Evolutionary conservation across 1,284 basidiomycete species (phyloP), one percentile per base, ranked within the genome.

Genomic region (Fomitopsis schrenkii): DNA sequence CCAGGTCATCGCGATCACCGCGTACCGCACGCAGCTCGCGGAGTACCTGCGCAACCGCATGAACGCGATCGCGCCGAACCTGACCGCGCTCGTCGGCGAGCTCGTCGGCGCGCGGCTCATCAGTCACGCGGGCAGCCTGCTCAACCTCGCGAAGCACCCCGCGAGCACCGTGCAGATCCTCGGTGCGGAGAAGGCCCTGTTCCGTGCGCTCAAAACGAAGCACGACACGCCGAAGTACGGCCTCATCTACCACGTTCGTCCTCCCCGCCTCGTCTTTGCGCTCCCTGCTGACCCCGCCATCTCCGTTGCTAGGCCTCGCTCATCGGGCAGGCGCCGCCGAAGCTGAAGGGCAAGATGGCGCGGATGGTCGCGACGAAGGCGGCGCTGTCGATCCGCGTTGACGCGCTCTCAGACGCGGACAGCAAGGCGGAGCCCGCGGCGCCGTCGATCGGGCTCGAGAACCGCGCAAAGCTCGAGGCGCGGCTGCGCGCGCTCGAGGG

Each of bases 301-400:
- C 22, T 22, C 22, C 22, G 22, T 22, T 22, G 22, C 42, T n/a
- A 94, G 88, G 93, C 95, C 42, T 96, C 94, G 3, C 83, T 99
- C 61, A 94, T 99, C 67, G 97, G 97, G 42, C 95, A 97, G 80
- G 97, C 97, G 59, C 94, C 97, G 56, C 94, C 95, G 67, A 98
- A 98, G 80, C 85, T 98, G 66, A 99, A 99, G 84, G 97, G 97
- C 71, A 99, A 99, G 89, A 98, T 99, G 97, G 97, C 97, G 14
- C 92, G 97, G 69, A 99, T 99, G 97, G 95, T 98, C 35, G 95
- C 97, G 42, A 98, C 97, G 63, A 98, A 98, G 82, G 90, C 97
- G 4, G 93, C 97, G 0, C 86, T 99, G 10, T 97, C 96, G 5
- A 95, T 97, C 70, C 95, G 97, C 75, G 92, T 98, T 48, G 97